Conservation (phyloP, 441 rosid genomes). For the Geranium incanum region DNA sequence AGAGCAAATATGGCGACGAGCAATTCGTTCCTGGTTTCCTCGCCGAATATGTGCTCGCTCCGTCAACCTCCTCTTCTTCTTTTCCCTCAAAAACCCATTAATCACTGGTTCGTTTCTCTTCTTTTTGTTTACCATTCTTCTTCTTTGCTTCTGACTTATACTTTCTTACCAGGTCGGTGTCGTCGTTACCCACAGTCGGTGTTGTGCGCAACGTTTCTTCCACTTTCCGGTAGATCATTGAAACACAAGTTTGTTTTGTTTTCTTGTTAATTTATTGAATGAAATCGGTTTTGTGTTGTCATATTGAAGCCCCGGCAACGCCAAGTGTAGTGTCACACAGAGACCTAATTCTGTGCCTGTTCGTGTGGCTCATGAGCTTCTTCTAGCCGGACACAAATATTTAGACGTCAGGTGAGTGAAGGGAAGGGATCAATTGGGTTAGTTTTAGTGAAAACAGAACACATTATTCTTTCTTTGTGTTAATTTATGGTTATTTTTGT, state of each 20-base stretch:
- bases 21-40: neutral
- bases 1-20: neutral
- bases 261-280: too few species aligned
- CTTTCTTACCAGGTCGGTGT: too few species aligned
- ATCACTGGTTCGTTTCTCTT: neutral
- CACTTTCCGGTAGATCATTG: neutral
- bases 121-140: too few species aligned
- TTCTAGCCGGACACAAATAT: constrained; percentile 78
- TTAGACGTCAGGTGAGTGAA: constrained; percentile 62
- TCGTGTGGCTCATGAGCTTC: constrained; percentile 74
- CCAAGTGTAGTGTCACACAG: too few species aligned
- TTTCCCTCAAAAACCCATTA: neutral
- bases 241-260: too few species aligned
- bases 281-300: neutral
- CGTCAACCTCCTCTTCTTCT: neutral
- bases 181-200: neutral
- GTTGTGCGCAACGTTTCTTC: neutral
- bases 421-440: too few species aligned
- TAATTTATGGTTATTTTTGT: neutral
- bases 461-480: neutral
- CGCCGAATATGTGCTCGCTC: neutral
- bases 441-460: too few species aligned
- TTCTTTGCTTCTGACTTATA: neutral
- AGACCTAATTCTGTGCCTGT: constrained; percentile 80
- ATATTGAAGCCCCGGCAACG: too few species aligned